Conservation (phyloP, 176 grass and related monocot genomes). For the Pharus latifolius region DNA sequence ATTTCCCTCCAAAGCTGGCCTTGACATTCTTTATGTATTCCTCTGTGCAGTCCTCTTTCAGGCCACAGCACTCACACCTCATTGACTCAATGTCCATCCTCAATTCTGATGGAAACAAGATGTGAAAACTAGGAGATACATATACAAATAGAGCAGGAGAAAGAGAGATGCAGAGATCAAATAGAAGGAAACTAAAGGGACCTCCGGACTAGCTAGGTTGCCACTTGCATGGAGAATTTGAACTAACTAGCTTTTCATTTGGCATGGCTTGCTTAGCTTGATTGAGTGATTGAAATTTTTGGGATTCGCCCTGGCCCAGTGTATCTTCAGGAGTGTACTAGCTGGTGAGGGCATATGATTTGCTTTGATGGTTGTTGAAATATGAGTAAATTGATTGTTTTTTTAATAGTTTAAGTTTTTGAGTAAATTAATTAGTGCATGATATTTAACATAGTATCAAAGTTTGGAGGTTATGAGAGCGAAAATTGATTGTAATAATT, state of each 20-base stretch:
- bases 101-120: background rate
- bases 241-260: conserved; percentile 2
- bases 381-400: too few relatives aligned
- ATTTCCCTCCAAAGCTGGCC: conserved; percentile 50
- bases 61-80: conserved; percentile 41
- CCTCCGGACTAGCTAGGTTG: conserved; percentile 18
- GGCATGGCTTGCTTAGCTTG: conserved; percentile 15
- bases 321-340: conserved; percentile 29
- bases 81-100: conserved; percentile 39
- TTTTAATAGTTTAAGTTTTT: too few relatives aligned
- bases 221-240: conserved; percentile 17
- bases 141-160: conserved; percentile 11
- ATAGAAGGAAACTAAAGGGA: background rate
- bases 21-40: conserved; percentile 47
- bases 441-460: too few relatives aligned
- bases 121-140: background rate
- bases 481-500: too few relatives aligned
- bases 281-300: conserved; percentile 26
- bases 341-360: conserved; percentile 12
- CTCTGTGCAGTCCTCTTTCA: conserved; percentile 57
- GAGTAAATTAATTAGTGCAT: too few relatives aligned
- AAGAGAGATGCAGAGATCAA: background rate
- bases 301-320: conserved; percentile 24
- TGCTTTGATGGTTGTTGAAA: conserved; percentile 2
- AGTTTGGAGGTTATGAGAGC: too few relatives aligned